Base-by-base conservation (phyloP, 164 flowering plant species). In the Magnolia sinica region DNA sequence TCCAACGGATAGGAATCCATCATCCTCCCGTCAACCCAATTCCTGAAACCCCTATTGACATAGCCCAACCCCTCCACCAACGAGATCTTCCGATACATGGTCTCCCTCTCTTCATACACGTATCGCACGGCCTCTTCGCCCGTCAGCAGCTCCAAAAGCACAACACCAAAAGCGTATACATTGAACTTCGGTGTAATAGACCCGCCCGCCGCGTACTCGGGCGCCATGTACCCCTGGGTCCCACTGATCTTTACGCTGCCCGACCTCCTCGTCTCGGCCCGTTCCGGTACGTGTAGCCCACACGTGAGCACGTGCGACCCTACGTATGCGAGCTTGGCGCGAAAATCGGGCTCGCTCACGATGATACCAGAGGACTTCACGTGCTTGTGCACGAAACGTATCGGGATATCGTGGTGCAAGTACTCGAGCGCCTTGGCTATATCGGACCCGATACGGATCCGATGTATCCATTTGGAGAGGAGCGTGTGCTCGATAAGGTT, bases 191-290 rank as follows among this genome's bases (percentile, higher is more conserved):
- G 65, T 16, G 75, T 73, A 22, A 73, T 7, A 23, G n/a, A 3
- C 64, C 75, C 75, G 45, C 8, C 31, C 4, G 64, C 8, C 16
- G 55, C 65, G 49, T 73, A 73, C 75, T 73, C 75, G 14, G 75
- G 75, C 4, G 75, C 75, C 66, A 73, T 73, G 65, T 73, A 73
- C 37, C 75, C 75, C 31, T 58, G 64, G 29, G 64, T 73, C 64
- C 75, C 75, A 27, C 31, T 59, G 37, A 73, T 73, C 65, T 22
- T 51, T 27, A 20, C n/a, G 45, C 63, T 22, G 8, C 74, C 27
- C 31, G 14, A 22, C 13, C 37, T n/a, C 65, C 74, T 51, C 63
- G 50, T 14, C 27, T 18, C 27, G 18, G n/a, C 59, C 23, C 61
- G 20, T 7, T 14, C 14, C 14, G 18, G 11, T 5, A 73, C 74